Base-by-base conservation (phyloP, 345 rosid genomes). In the Populus ilicifolia region DNA sequence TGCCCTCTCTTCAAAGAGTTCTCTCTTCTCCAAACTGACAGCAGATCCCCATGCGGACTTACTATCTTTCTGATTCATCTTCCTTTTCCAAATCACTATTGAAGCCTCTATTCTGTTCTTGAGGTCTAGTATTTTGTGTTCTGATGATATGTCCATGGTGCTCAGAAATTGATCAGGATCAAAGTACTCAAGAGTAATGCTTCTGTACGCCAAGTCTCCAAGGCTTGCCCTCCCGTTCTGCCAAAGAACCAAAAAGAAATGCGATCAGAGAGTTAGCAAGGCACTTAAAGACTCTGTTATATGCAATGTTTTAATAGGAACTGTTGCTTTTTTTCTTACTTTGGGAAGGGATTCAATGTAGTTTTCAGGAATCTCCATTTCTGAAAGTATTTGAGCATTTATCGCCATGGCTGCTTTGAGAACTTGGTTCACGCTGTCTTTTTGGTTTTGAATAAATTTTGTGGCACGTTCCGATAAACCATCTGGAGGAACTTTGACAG, bases 401-500 rank as follows among this genome's bases (percentile, higher is more conserved):
- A 94, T 94, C 0, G 98, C 98, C 97, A 94, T 94, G 70, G 98
- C 97, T 7, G 98, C 98, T 85, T 92, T 94, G 67, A 92, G 93
- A 27, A 94, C 97, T 73, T 94, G 98, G 78, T 91, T 94, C 17
- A 92, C 98, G 66, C 89, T 87, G 78, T 94, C 98, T 72, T 94
- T 94, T 12, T 92, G 98, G 83, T 80, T 86, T 71, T 89, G 94
- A 83, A 94, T 76, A 76, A 91, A 94, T 70, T 92, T 94, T 75
- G 89, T 89, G 0, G 94, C 54, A 38, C 66, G 82, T 21, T 94
- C 96, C 2, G 98, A 88, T 68, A 94, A 85, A 56, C 98, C 97
- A 18, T 89, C 85, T 33, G 88, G 81, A 10, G 98, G 97, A 66
- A 94, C 93, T 87, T 89, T 91, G 23, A 81, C 86, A 0, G 90